A percentile compares a stretch with the other conserved stretches of the same genome.
phyloP scores from a whole-genome alignment of 495 filamentous ascomycete species.

The Poronia punctata region DNA sequence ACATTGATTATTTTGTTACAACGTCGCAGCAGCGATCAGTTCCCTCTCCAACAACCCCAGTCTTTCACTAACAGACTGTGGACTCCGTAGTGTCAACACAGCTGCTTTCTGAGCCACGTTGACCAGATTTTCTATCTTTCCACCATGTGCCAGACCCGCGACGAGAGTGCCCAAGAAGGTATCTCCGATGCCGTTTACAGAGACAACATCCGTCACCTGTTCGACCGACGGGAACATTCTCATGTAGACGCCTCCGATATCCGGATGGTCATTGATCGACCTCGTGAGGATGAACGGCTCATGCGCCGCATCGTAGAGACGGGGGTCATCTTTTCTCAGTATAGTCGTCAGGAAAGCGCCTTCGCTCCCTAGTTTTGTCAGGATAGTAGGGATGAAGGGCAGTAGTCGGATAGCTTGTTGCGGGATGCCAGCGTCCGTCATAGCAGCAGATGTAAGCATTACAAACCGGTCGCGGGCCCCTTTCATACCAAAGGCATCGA shows the following conservation, averaged over 20 bases:
- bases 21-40: conserved; percentile 20
- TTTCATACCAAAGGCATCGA: conserved; percentile 67
- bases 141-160: conserved; percentile 51
- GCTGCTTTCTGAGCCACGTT: conserved; percentile 68
- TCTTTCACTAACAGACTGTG: conserved; percentile 58
- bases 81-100: conserved; percentile 63
- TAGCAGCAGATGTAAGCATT: conserved; percentile 44
- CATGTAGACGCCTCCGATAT: conserved; percentile 82
- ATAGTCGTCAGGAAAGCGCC: conserved; percentile 76
- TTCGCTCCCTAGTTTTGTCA: conserved; percentile 73
- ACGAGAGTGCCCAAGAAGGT: conserved; percentile 80
- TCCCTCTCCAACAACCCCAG: conserved; percentile 30
- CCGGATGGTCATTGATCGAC: conserved; percentile 36
- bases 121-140: conserved; percentile 41
- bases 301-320: conserved; percentile 52
- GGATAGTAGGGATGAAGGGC: conserved; percentile 72
- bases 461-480: conserved; percentile 58
- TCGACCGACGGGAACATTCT: conserved; percentile 65
- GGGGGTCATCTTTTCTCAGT: conserved; percentile 53
- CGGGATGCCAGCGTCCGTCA: conserved; percentile 76
- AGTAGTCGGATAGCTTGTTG: conserved; percentile 79
- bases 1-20: not conserved
- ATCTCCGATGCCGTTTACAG: conserved; percentile 92
- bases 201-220: conserved; percentile 63
- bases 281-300: conserved; percentile 65